Evolutionary conservation across 495 filamentous ascomycete species (phyloP), one percentile per base, ranked within the genome.

Genomic region (Sordaria brevicollis): DNA sequence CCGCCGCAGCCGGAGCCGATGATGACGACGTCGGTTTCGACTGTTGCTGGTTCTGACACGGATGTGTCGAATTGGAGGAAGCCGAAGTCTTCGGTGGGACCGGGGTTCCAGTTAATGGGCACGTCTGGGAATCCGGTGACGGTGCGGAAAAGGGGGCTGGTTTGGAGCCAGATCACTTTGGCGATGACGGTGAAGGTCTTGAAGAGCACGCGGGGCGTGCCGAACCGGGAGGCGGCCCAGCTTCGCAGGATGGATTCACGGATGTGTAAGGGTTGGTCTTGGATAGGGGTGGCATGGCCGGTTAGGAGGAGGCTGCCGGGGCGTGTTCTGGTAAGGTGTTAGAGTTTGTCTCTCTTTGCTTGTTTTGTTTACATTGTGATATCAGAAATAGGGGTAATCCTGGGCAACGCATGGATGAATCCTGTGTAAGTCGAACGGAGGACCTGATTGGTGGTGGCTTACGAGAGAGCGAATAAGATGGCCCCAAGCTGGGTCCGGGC

Each of bases 1-100:
- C 91, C 93, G 66, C 94, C 94, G 74, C 91, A 94, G 19, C 94
- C 94, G 67, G 91, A 93, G 2, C 94, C 94, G 6, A 97, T 85
- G 70, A 97, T 88, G 17, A 96, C 88, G 2, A 96, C 89, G 76
- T 97, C 94, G 4, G 89, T 89, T 41, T 94, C 89, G 67, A 97
- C 75, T 9, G 43, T 54, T 19, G 43, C 43, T 19, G 43, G 43
- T 1, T 81, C 85, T 68, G 72, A 75, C n/a, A 68, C n/a, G 31
- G 69, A 69, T 7, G 75, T 34, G 3, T 72, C 75, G 62, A 85
- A 81, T 69, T 89, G 84, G 62, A 89, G 70, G 70, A 89, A 90
- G 0, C 79, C 71, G 66, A 78, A 85, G 62, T 80, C 78, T 21
- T 73, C n/a, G 4, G 79, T 79, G 2, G 84, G 81, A 10, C 82